Evolutionary conservation across 1,284 basidiomycete species (phyloP).

Genomic region (Pterulicium gracile): DNA sequence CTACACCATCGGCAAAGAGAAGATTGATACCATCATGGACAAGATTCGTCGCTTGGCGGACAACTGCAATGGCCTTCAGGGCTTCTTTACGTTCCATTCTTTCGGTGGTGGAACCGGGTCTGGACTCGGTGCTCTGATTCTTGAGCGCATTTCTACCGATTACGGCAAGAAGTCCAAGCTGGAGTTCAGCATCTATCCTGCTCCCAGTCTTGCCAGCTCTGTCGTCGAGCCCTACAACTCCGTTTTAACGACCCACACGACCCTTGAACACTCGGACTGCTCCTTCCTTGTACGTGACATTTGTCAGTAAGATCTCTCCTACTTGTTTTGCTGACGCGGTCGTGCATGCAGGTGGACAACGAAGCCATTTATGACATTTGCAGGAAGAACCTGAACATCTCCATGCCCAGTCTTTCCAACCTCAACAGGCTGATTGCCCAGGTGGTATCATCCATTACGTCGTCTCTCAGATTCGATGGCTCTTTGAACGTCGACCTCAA

Average conservation of each 20-base stretch:
- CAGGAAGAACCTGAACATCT: conserved; percentile 78
- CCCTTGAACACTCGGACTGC: conserved; percentile 98
- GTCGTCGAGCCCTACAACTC: conserved; percentile 99
- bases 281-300: conserved; percentile 78
- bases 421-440: conserved; percentile 84
- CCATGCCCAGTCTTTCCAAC: conserved; percentile 78
- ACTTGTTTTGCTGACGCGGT: conserved; percentile 4
- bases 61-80: conserved; percentile 96
- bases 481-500: conserved; percentile 88
- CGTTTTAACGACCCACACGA: conserved; percentile 97
- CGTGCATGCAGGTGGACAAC: conserved; percentile 64
- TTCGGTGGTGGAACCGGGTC: conserved; percentile 99
- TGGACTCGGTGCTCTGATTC: conserved; percentile 94
- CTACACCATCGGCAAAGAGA: conserved; percentile 98
- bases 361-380: conserved; percentile 96
- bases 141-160: conserved; percentile 95
- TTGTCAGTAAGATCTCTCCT: conserved; percentile 6
- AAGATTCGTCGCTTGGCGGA: conserved; percentile 94
- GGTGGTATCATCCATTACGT: conserved; percentile 75
- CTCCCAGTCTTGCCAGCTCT: conserved; percentile 90
- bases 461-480: conserved; percentile 66
- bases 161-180: conserved; percentile 99
- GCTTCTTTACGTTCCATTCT: conserved; percentile 99
- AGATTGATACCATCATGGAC: conserved; percentile 89
- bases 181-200: conserved; percentile 97